A percentile compares a stretch with the other conserved stretches of the same genome.
These are phyloP conservation scores for Starmerella sp. DNA, from an alignment of 805 yeast genomes.

Conservation along the genomic window DNA sequence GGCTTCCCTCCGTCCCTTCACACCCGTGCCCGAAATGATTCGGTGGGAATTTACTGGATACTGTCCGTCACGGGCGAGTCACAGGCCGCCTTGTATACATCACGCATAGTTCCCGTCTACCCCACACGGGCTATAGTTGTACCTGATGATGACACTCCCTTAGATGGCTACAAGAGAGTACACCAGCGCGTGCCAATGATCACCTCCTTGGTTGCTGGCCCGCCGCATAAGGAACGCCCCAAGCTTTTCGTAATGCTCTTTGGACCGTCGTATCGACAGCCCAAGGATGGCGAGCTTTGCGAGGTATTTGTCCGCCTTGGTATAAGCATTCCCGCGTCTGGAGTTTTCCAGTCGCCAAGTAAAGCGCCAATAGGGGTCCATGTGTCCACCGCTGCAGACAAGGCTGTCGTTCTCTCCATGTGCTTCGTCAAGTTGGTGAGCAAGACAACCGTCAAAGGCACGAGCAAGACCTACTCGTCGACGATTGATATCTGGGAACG, in stretches of 20 bases:
- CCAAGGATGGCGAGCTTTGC: constrained; percentile 5
- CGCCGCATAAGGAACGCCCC: background rate
- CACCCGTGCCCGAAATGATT: background rate
- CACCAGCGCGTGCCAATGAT: background rate
- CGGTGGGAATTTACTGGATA: background rate
- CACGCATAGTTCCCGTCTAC: background rate
- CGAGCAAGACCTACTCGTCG: background rate
- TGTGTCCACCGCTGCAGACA: background rate
- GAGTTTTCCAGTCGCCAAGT: constrained; percentile 12
- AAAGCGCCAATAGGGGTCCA: constrained; percentile 4
- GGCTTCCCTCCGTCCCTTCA: background rate
- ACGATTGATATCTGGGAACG: background rate
- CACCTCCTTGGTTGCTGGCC: background rate
- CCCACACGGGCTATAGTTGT: background rate
- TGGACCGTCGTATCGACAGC: constrained; percentile 6
- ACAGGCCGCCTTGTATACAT: background rate
- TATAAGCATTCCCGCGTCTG: constrained; percentile 3
- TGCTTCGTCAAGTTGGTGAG: constrained; percentile 1
- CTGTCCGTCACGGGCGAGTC: background rate
- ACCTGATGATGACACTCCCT: background rate
- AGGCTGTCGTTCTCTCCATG: constrained; percentile 2
- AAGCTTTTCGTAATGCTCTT: constrained; percentile 2
- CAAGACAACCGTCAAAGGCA: background rate
- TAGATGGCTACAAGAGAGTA: background rate
- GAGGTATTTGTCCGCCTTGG: background rate